Percentiles rank a stretch among this genome's conserved stretches.
Conservation (phyloP, 352 stramenopile species). For the Phytophthora kernoviae region DNA sequence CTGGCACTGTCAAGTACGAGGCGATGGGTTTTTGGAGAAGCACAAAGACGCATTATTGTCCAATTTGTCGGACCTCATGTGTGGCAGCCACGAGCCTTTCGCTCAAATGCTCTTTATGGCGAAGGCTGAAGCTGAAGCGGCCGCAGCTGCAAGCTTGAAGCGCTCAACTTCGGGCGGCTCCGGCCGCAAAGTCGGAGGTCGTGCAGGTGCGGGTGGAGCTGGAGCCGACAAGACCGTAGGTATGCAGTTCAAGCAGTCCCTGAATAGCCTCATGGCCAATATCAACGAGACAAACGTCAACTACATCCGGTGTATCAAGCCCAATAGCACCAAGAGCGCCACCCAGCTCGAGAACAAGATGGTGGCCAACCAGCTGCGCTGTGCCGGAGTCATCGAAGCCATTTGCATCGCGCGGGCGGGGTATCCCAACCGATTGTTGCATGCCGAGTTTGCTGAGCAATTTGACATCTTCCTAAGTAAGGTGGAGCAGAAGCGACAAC, state of each 20-base stretch:
- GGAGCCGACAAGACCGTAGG: constrained; percentile 59
- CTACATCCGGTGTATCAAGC: constrained; percentile 89
- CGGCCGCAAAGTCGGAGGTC: constrained; percentile 33
- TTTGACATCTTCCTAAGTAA: constrained; percentile 74
- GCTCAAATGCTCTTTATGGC: constrained; percentile 64
- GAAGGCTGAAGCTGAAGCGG: constrained; percentile 39
- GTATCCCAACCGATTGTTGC: constrained; percentile 81
- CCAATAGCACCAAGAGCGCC: constrained; percentile 75
- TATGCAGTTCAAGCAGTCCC: constrained; percentile 82
- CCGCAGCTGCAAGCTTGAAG: constrained; percentile 22
- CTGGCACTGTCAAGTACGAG: constrained; percentile 92
- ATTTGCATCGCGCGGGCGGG: constrained; percentile 77
- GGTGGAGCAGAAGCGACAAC: constrained; percentile 37
- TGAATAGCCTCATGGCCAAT: constrained; percentile 72
- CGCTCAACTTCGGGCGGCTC: constrained; percentile 25
- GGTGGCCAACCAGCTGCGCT: constrained; percentile 82
- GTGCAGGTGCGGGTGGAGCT: constrained; percentile 7
- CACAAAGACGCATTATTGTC: constrained; percentile 94
- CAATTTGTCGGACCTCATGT: constrained; percentile 88
- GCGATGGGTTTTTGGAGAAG: constrained; percentile 92
- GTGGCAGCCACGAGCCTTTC: constrained; percentile 50
- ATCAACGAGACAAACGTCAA: constrained; percentile 78
- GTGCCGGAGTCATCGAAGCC: constrained; percentile 81
- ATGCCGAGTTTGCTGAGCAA: constrained; percentile 70
- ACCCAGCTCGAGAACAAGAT: constrained; percentile 66